Conservation (phyloP, 768 basidiomycete species). For the Termitomyces eurrhizus region DNA sequence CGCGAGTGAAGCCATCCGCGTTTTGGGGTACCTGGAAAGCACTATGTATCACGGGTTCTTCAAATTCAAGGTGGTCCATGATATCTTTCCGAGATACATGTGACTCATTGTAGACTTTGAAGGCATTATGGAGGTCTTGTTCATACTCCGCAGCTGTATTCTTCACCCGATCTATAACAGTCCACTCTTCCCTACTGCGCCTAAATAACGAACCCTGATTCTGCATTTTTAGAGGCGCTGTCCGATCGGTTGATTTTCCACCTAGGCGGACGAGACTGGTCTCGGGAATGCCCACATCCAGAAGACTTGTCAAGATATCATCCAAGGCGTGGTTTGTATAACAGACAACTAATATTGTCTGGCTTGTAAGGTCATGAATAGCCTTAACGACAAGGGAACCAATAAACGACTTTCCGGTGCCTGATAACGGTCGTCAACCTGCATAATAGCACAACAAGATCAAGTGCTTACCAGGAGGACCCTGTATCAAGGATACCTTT, state of each 20-base stretch:
- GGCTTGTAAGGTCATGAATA: neutral
- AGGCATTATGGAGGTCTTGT: neutral
- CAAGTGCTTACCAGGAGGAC: neutral
- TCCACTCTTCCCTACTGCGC: neutral
- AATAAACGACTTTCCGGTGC: neutral
- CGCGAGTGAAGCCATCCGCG: neutral
- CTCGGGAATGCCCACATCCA: neutral
- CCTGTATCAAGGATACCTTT: neutral
- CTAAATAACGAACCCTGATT: neutral
- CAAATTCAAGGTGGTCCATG: conserved; percentile 10
- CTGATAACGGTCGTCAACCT: neutral
- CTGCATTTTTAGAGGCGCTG: neutral
- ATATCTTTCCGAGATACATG: neutral
- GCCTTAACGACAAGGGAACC: neutral
- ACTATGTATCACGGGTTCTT: neutral
- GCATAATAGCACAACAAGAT: too few species aligned
- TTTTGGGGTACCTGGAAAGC: conserved; percentile 3
- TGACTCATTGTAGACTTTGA: neutral
- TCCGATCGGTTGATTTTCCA: neutral
- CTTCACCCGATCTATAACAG: neutral
- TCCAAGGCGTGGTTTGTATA: neutral
- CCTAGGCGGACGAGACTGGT: neutral
- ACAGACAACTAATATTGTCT: neutral
- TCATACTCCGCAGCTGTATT: neutral
- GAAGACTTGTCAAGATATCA: neutral